Evolutionary conservation across 257 asterid genomes (phyloP), one percentile per base, ranked within the genome.

Genomic region (Gentiana macrophylla): DNA sequence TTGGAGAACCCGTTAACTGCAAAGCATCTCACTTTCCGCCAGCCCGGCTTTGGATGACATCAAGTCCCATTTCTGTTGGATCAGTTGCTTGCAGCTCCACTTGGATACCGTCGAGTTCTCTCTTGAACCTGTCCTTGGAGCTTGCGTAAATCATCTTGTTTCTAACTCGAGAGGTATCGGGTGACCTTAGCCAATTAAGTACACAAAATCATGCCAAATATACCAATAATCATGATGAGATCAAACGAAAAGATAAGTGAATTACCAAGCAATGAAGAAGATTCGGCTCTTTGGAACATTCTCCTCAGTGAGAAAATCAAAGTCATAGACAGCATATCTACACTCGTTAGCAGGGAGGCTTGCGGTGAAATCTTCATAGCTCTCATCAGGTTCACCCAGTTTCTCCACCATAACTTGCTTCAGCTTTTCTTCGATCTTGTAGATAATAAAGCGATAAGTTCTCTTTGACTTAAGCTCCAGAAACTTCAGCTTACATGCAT

Each of bases 11-110:
- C 65, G 45, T 35, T 60, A 52, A 12, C 64, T 2, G 24, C 59
- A 68, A 9, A 32, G 54, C 5, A 41, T 41, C 9, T 41, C 46
- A 41, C 46, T 41, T 41, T 41, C 46, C 46, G 10, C 46, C 46
- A 41, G 46, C 46, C 46, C 72, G 77, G 61, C 77, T 71, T 55
- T 67, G 67, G 54, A 71, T 66, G 47, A 71, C 77, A 37, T 71
- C 77, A 24, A 71, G 77, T 35, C 69, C 77, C 72, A 71, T 71
- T 57, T 71, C 79, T 54, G 73, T 69, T 34, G 79, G 74, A 56
- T 74, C 79, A 43, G 79, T 74, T 62, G 79, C 79, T 50, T 74
- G 79, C 57, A 74, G 66, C 73, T 74, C 79, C 10, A 74, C 70
- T 70, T 74, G 79, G 57, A 74, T 74, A 36, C 79, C 79, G 41